phyloP scores from a whole-genome alignment of 352 stramenopile species.

The Pythium utonaiense region DNA sequence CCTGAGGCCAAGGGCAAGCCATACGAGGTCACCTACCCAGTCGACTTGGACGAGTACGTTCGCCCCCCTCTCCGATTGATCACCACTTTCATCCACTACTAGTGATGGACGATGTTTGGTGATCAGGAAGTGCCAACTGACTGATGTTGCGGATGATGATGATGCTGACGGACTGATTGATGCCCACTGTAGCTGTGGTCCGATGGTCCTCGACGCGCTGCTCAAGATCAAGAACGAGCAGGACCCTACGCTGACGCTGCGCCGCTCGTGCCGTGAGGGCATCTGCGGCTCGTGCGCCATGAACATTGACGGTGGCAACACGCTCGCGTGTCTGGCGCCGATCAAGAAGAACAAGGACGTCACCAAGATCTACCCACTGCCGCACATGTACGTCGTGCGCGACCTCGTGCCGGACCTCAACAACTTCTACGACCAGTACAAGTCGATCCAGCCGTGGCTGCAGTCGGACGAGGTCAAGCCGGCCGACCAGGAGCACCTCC shows the following conservation, averaged over 20 bases:
- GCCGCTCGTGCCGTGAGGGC: constrained; percentile 97
- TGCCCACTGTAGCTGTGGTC: constrained; percentile 84
- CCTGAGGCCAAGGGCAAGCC: constrained; percentile 94
- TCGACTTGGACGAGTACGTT: constrained; percentile 96
- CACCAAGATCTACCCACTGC: constrained; percentile 98
- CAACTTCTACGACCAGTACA: constrained; percentile 99
- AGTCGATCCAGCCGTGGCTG: constrained; percentile 99
- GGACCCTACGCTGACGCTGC: constrained; percentile 98
- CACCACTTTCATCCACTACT: neutral
- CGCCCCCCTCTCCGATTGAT: neutral
- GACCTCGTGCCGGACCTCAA: constrained; percentile 99
- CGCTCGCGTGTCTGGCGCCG: constrained; percentile 96
- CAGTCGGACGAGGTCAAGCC: constrained; percentile 90
- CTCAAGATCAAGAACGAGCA: constrained; percentile 99
- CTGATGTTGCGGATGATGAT: too few species aligned
- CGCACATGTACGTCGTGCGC: constrained; percentile 99
- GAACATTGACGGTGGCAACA: constrained; percentile 99
- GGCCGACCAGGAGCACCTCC: constrained; percentile 82
- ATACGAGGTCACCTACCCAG: constrained; percentile 95
- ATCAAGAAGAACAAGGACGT: constrained; percentile 94
- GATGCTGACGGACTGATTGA: too few species aligned
- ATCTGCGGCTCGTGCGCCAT: constrained; percentile 99
- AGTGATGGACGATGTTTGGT: constrained; percentile 7
- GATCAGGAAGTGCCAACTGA: constrained; percentile 6
- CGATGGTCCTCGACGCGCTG: constrained; percentile 99